Conservation (phyloP, 345 rosid species). For the Aethionema arabicum region DNA sequence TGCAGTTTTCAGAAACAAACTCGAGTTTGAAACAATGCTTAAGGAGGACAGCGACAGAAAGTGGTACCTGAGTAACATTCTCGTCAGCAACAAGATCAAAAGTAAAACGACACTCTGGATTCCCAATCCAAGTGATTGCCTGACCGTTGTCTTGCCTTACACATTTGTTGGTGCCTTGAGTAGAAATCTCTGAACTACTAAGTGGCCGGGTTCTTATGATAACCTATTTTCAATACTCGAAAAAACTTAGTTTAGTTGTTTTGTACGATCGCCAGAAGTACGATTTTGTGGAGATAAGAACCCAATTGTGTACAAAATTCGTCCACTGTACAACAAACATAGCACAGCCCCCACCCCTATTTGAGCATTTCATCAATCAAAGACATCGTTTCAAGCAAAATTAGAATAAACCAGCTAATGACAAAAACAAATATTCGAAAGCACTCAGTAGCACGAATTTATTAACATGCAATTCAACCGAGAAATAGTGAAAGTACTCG, state of each 20-base stretch:
- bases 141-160: constrained; percentile 86
- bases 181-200: constrained; percentile 73
- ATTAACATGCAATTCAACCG: neutral
- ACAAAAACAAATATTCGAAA: neutral
- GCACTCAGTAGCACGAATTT: neutral
- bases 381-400: no score
- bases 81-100: constrained; percentile 95
- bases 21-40: neutral
- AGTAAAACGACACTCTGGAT: constrained; percentile 88
- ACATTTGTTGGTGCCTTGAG: constrained; percentile 75
- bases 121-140: constrained; percentile 83
- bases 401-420: no score
- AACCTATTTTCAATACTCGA: constrained; percentile 49
- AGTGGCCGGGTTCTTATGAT: constrained; percentile 88
- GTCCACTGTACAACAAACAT: no score
- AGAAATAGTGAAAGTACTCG: neutral
- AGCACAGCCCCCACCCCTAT: no score
- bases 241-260: neutral
- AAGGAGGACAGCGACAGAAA: neutral
- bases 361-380: no score
- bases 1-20: neutral
- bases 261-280: neutral
- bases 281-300: neutral
- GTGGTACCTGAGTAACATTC: constrained; percentile 69
- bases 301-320: neutral